These are phyloP conservation scores for Gossypium lobatum DNA, from an alignment of 441 rosid genomes.

Conservation along the genomic window DNA sequence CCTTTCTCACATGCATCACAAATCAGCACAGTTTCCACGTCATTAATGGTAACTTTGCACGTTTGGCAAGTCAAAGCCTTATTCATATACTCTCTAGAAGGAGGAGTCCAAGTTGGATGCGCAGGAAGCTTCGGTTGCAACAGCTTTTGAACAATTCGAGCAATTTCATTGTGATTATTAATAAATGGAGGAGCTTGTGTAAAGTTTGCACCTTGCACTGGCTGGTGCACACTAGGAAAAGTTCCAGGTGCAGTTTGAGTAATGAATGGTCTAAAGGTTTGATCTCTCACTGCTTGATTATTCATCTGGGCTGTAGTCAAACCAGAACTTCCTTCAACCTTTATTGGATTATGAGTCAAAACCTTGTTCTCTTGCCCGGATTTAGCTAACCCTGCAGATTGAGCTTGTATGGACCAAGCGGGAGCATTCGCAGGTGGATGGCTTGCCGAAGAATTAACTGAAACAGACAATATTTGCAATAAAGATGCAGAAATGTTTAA, in stretches of 20 bases:
- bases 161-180: conserved; percentile 63
- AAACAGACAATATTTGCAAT: conserved; percentile 14
- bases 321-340: conserved; percentile 41
- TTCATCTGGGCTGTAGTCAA: conserved; percentile 23
- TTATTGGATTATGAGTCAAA: conserved; percentile 38
- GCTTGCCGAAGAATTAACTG: conserved; percentile 58
- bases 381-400: conserved; percentile 41
- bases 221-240: conserved; percentile 47
- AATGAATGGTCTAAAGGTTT: conserved; percentile 47
- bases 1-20: conserved; percentile 98
- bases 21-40: conserved; percentile 69
- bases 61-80: conserved; percentile 68
- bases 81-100: conserved; percentile 91
- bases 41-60: conserved; percentile 56
- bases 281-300: conserved; percentile 54
- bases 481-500: neutral
- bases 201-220: conserved; percentile 48
- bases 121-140: conserved; percentile 62
- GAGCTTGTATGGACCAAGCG: conserved; percentile 66
- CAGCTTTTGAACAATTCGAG: conserved; percentile 60
- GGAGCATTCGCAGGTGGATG: conserved; percentile 47
- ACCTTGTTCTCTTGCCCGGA: conserved; percentile 45
- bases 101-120: conserved; percentile 84
- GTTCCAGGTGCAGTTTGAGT: conserved; percentile 50
- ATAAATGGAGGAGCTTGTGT: conserved; percentile 41